These are phyloP conservation scores for Globisporangium solare DNA, from an alignment of 352 stramenopile species.

Conservation along the genomic window DNA sequence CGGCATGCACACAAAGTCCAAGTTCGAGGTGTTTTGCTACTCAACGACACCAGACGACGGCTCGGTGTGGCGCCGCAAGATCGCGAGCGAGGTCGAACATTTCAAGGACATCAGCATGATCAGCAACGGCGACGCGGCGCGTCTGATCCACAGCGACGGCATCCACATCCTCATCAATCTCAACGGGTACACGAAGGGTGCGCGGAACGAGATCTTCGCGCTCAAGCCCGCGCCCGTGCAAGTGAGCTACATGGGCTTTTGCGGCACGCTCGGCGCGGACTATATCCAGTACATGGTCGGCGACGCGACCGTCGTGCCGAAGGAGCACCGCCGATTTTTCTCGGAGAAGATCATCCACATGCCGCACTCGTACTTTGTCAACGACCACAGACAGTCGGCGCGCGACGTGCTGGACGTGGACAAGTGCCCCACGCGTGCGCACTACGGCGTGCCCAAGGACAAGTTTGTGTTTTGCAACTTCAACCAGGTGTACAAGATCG, in stretches of 20 bases:
- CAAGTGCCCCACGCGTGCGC: conserved; percentile 67
- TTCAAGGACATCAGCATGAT: conserved; percentile 81
- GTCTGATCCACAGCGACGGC: conserved; percentile 76
- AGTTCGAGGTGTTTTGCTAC: conserved; percentile 92
- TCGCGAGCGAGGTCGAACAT: conserved; percentile 83
- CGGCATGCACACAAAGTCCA: conserved; percentile 78
- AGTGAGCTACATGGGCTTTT: conserved; percentile 90
- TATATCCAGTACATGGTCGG: conserved; percentile 93
- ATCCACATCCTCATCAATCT: conserved; percentile 92
- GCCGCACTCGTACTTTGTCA: conserved; percentile 92
- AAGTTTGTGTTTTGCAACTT: conserved; percentile 95
- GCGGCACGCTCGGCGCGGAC: conserved; percentile 85
- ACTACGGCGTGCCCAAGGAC: conserved; percentile 90
- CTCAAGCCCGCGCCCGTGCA: conserved; percentile 87
- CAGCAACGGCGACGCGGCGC: conserved; percentile 62
- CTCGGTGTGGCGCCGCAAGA: conserved; percentile 78
- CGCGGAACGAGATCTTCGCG: conserved; percentile 92
- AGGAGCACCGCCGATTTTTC: conserved; percentile 61
- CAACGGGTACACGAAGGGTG: conserved; percentile 92
- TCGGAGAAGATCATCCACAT: conserved; percentile 90
- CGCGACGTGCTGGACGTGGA: conserved; percentile 73
- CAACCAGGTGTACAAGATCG: conserved; percentile 95
- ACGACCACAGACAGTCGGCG: conserved; percentile 89
- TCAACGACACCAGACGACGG: conserved; percentile 72
- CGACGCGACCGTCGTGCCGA: conserved; percentile 76